Conservation (phyloP, 805 yeast species). For the Kockiozyma suomiensis region DNA sequence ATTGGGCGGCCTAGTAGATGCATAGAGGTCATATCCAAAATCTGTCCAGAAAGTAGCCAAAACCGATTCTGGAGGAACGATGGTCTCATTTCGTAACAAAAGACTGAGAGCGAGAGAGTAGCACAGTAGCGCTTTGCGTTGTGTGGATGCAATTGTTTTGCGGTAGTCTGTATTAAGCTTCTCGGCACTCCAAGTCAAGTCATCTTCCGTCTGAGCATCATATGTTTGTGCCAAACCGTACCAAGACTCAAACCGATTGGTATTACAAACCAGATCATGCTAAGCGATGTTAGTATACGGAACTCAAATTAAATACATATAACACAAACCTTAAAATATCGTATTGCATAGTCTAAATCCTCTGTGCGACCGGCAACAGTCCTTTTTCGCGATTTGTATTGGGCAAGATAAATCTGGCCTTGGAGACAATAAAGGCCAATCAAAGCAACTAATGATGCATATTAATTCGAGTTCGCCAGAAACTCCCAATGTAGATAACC, state of each 20-base stretch:
- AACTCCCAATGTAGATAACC: background rate
- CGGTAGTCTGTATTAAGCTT: conserved; percentile 69
- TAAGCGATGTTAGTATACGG: background rate
- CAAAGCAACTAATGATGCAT: conserved; percentile 27
- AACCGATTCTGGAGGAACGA: conserved; percentile 44
- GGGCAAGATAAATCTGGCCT: conserved; percentile 67
- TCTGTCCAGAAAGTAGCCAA: conserved; percentile 51
- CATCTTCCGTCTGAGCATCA: conserved; percentile 81
- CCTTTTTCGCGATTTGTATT: conserved; percentile 71
- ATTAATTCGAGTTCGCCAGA: too few relatives aligned
- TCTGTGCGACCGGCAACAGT: conserved; percentile 79
- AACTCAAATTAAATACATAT: background rate
- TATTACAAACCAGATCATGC: conserved; percentile 67
- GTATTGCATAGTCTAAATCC: conserved; percentile 74
- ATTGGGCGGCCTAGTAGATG: conserved; percentile 42
- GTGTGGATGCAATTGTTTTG: conserved; percentile 60
- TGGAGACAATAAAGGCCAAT: conserved; percentile 69
- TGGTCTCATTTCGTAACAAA: conserved; percentile 34
- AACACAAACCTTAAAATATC: conserved; percentile 50
- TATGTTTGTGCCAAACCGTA: conserved; percentile 76
- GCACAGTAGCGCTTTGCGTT: conserved; percentile 59
- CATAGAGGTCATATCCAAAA: conserved; percentile 58
- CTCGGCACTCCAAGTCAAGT: conserved; percentile 89
- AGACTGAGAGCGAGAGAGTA: conserved; percentile 70
- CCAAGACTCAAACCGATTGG: conserved; percentile 84